phyloP scores from a whole-genome alignment of 2,329 filamentous ascomycete genomes.

The Phoma sp. region DNA sequence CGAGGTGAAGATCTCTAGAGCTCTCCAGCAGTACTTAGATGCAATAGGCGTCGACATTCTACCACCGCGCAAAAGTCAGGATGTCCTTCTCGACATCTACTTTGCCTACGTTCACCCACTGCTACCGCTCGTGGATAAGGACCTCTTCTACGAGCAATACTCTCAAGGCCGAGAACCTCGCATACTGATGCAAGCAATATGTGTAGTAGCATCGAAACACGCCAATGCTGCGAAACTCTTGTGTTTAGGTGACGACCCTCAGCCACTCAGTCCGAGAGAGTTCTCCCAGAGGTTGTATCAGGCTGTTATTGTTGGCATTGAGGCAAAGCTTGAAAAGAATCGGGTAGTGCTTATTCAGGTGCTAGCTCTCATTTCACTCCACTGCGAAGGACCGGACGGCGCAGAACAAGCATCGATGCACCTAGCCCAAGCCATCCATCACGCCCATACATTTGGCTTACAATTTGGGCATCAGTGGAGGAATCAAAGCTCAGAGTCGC shows the following conservation, averaged over 20 bases:
- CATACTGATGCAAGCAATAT: slow-evolving; percentile 54
- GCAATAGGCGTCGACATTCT: slow-evolving; percentile 45
- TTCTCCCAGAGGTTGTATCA: slow-evolving; percentile 55
- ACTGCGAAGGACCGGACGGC: slow-evolving; percentile 56
- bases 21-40: slow-evolving; percentile 47
- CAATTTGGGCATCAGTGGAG: slow-evolving; percentile 53
- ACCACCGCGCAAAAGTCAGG: slow-evolving; percentile 44
- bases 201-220: slow-evolving; percentile 57
- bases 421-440: slow-evolving; percentile 57
- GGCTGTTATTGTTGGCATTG: slow-evolving; percentile 50
- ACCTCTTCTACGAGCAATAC: slow-evolving; percentile 49
- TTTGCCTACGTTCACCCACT: slow-evolving; percentile 55
- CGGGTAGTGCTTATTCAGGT: slow-evolving; percentile 56
- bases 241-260: slow-evolving; percentile 44
- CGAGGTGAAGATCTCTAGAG: slow-evolving; percentile 41
- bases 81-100: slow-evolving; percentile 53
- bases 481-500: slow-evolving; percentile 46
- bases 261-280: slow-evolving; percentile 48
- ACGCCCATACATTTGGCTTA: slow-evolving; percentile 57
- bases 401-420: slow-evolving; percentile 56
- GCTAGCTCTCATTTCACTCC: slow-evolving; percentile 55
- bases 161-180: slow-evolving; percentile 46
- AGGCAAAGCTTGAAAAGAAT: slow-evolving; percentile 52
- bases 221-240: slow-evolving; percentile 51
- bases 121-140: slow-evolving; percentile 55